These are phyloP conservation scores for Starmerella riodocensis DNA, from an alignment of 805 yeast genomes.

Conservation along the genomic window DNA sequence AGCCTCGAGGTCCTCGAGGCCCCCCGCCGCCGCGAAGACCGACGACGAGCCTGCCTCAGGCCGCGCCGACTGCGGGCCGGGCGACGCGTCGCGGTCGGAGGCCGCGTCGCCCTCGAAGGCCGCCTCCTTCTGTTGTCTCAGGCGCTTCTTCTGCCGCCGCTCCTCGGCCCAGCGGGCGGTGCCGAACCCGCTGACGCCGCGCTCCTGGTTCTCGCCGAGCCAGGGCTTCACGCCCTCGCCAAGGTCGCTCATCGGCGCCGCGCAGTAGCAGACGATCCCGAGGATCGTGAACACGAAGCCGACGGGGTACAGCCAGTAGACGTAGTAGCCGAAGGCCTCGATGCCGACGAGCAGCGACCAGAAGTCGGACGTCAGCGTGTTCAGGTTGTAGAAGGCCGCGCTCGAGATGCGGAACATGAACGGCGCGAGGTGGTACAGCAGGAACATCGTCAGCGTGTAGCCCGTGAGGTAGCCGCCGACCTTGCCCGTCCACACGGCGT, in stretches of 20 bases:
- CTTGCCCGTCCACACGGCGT: conserved; percentile 30
- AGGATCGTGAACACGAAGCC: conserved; percentile 34
- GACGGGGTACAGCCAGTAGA: conserved; percentile 36
- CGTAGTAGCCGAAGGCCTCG: conserved; percentile 33
- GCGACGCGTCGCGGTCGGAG: too few species aligned
- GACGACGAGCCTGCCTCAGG: too few species aligned
- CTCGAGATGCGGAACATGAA: conserved; percentile 35
- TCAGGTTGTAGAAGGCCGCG: conserved; percentile 35
- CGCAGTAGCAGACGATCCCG: conserved; percentile 32
- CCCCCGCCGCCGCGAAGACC: too few species aligned
- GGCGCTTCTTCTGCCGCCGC: too few species aligned
- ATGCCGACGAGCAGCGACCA: conserved; percentile 36
- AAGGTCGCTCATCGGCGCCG: conserved; percentile 25
- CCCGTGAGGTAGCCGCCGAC: conserved; percentile 36
- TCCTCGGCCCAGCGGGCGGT: conserved; percentile 20
- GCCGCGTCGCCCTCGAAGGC: too few species aligned
- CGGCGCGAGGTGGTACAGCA: conserved; percentile 33
- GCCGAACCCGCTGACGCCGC: conserved; percentile 28
- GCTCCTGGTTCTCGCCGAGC: conserved; percentile 28
- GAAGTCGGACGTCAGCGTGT: conserved; percentile 34
- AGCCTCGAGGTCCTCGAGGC: too few species aligned
- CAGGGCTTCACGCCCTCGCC: conserved; percentile 36
- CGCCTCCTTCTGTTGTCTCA: too few species aligned
- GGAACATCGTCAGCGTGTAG: conserved; percentile 30
- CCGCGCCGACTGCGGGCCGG: too few species aligned